A percentile compares a stretch with the other conserved stretches of the same genome.
phyloP scores from a whole-genome alignment of 768 basidiomycete species.

The Bullera alba region DNA sequence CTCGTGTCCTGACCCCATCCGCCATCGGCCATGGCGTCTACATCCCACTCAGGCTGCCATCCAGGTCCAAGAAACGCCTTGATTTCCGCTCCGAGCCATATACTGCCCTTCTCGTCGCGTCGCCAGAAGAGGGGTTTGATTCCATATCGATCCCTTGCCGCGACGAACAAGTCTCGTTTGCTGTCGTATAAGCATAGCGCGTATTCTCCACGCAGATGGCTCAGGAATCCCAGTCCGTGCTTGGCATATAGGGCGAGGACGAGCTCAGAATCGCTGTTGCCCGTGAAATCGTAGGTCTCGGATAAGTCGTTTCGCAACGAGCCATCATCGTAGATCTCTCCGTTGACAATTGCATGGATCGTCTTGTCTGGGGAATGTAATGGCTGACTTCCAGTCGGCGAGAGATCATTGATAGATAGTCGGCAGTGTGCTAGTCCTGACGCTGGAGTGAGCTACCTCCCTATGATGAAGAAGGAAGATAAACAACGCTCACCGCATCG shows the following conservation, averaged over 20 bases:
- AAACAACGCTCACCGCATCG: constrained; percentile 9
- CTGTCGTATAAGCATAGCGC: constrained; percentile 30
- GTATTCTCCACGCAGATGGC: constrained; percentile 35
- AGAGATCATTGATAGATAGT: constrained; percentile 37
- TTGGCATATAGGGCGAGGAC: constrained; percentile 29
- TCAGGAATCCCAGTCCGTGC: constrained; percentile 31
- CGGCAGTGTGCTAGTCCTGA: constrained; percentile 17
- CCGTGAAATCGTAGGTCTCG: constrained; percentile 14
- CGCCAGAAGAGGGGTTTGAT: constrained; percentile 41
- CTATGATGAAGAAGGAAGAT: neutral
- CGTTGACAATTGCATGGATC: constrained; percentile 37
- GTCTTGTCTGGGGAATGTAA: constrained; percentile 19
- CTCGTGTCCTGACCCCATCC: constrained; percentile 33
- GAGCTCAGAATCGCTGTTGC: constrained; percentile 32
- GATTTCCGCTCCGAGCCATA: constrained; percentile 34
- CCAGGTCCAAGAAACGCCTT: constrained; percentile 34
- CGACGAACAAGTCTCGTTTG: constrained; percentile 13
- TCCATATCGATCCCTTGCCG: constrained; percentile 36
- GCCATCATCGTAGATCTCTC: constrained; percentile 37
- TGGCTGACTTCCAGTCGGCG: constrained; percentile 27
- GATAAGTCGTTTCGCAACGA: neutral
- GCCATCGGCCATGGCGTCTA: constrained; percentile 22
- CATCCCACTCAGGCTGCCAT: constrained; percentile 39
- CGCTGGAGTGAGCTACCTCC: neutral
- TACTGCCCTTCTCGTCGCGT: neutral